Evolutionary conservation across 371 early-diverging fungal genomes (phyloP).

Genomic region (Aphelidium insulamus): DNA sequence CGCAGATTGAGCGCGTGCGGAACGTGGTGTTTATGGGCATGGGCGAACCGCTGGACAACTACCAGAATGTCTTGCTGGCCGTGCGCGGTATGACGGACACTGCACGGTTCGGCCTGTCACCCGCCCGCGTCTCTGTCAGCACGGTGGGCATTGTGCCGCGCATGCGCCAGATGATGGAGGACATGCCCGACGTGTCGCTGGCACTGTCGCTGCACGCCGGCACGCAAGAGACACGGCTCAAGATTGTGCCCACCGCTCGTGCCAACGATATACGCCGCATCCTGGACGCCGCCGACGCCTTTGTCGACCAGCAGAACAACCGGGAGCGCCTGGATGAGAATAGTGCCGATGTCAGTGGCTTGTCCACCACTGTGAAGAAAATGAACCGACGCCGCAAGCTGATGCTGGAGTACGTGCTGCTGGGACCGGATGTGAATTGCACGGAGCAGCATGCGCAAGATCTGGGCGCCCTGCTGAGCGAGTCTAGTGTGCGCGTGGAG

Average conservation of each 20-base stretch:
- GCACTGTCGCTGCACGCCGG: conserved; percentile 79
- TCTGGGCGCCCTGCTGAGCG: too few species aligned
- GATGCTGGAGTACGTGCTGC: too few species aligned
- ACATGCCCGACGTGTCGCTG: conserved; percentile 46
- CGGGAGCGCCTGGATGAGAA: too few species aligned
- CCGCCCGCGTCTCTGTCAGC: conserved; percentile 55
- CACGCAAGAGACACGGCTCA: conserved; percentile 42
- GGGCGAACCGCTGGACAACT: conserved; percentile 76
- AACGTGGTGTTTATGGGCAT: conserved; percentile 78
- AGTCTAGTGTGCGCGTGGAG: too few species aligned
- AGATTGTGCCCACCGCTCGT: conserved; percentile 71
- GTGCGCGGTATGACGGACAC: conserved; percentile 45
- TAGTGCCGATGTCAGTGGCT: too few species aligned
- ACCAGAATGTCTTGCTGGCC: conserved; percentile 45
- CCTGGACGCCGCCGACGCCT: too few species aligned
- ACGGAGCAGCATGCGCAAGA: too few species aligned
- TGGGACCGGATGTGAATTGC: too few species aligned
- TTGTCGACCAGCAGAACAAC: too few species aligned
- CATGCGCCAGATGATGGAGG: conserved; percentile 42
- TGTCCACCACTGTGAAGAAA: too few species aligned
- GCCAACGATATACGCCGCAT: too few species aligned
- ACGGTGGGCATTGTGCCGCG: conserved; percentile 76
- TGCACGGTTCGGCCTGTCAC: conserved; percentile 36
- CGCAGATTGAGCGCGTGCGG: conserved; percentile 17
- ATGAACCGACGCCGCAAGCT: too few species aligned